phyloP scores from a whole-genome alignment of 2,329 filamentous ascomycete species.

The Paramyrothecium roridum region DNA sequence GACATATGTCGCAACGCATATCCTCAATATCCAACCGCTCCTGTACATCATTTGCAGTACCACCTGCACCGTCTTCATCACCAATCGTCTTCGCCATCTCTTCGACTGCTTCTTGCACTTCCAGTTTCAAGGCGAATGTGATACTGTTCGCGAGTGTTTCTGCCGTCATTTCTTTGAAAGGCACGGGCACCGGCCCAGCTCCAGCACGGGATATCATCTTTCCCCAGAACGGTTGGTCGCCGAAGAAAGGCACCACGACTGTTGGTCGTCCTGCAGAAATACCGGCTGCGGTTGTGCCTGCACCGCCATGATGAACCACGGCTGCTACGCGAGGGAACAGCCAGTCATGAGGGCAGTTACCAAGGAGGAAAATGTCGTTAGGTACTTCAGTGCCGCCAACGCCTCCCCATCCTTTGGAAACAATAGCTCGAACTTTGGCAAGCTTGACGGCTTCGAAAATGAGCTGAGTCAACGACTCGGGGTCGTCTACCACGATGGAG shows the following conservation, averaged over 20 bases:
- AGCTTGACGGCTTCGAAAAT: constrained; percentile 57
- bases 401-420: constrained; percentile 64
- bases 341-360: constrained; percentile 65
- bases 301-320: constrained; percentile 63
- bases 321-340: constrained; percentile 56
- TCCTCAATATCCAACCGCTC: constrained; percentile 49
- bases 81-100: constrained; percentile 51
- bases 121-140: constrained; percentile 44
- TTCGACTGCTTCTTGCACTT: constrained; percentile 32
- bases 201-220: constrained; percentile 59
- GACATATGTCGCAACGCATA: constrained; percentile 57
- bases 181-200: constrained; percentile 56
- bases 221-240: constrained; percentile 65
- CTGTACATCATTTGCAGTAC: constrained; percentile 52
- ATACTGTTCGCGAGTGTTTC: constrained; percentile 55
- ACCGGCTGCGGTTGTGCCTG: constrained; percentile 63
- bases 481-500: constrained; percentile 63
- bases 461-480: constrained; percentile 51
- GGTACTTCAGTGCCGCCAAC: constrained; percentile 47
- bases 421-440: constrained; percentile 56
- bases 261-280: constrained; percentile 58
- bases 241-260: constrained; percentile 66
- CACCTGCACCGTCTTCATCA: constrained; percentile 50
- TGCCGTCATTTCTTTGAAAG: constrained; percentile 54
- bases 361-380: constrained; percentile 56